Evolutionary conservation across 306 rosid genomes (phyloP).

Genomic region (Ormosia semicastrata): DNA sequence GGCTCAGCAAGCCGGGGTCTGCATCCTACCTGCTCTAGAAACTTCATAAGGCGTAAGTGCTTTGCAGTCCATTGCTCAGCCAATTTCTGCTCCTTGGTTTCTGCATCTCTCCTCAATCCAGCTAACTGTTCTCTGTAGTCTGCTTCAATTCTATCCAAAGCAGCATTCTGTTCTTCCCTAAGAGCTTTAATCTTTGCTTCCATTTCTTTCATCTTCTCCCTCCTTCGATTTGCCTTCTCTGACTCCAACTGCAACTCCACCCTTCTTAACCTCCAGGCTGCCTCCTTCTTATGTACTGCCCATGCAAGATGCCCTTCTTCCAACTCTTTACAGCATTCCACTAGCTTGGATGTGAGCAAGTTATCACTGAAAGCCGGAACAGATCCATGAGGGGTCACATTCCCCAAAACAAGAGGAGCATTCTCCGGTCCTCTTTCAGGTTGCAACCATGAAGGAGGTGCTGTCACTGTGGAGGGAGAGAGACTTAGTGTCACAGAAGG

Average conservation of each 20-base stretch:
- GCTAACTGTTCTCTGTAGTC: constrained; percentile 82
- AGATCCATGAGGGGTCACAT: constrained; percentile 55
- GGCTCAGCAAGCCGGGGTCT: constrained; percentile 61
- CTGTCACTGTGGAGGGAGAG: constrained; percentile 62
- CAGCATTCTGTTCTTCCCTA: constrained; percentile 71
- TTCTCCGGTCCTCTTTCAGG: constrained; percentile 67
- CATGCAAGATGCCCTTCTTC: constrained; percentile 86
- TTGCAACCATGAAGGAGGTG: constrained; percentile 80
- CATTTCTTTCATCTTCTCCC: constrained; percentile 80
- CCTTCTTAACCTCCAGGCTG: constrained; percentile 79
- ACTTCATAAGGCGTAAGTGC: constrained; percentile 66
- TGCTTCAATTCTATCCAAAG: constrained; percentile 78
- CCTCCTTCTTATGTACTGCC: constrained; percentile 85
- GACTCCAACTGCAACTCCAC: constrained; percentile 93
- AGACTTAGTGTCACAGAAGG: constrained; percentile 89
- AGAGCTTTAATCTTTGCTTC: constrained; percentile 85
- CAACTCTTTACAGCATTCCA: constrained; percentile 84
- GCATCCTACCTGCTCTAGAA: constrained; percentile 85
- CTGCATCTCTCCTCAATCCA: constrained; percentile 84
- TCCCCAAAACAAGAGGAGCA: constrained; percentile 48
- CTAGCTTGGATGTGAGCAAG: constrained; percentile 60
- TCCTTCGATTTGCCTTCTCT: constrained; percentile 71
- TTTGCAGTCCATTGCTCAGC: constrained; percentile 93
- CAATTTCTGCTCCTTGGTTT: constrained; percentile 88
- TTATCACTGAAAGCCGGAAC: constrained; percentile 54